phyloP scores from a whole-genome alignment of 495 filamentous ascomycete genomes.

The Durotheca rogersii region DNA sequence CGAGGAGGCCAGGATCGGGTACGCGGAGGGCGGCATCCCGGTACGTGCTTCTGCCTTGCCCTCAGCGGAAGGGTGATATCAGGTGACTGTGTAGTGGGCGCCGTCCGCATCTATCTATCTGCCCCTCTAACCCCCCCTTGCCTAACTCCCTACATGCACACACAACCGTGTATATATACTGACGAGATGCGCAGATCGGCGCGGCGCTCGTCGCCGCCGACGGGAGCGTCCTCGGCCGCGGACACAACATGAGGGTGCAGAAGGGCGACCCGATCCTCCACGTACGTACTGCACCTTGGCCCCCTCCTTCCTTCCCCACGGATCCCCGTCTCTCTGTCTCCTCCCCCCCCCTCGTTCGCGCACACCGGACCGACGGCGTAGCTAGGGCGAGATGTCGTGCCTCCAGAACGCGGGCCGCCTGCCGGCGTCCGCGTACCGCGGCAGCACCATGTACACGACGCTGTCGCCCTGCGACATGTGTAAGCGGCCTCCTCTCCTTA shows the following conservation, averaged over 20 bases:
- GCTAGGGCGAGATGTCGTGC: slow-evolving; percentile 78
- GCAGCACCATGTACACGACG: slow-evolving; percentile 82
- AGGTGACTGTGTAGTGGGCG: too few species aligned
- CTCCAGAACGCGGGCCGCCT: slow-evolving; percentile 78
- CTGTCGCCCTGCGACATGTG: slow-evolving; percentile 90
- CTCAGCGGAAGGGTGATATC: too few species aligned
- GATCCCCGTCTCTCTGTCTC: neutral
- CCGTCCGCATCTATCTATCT: neutral
- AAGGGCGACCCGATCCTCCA: slow-evolving; percentile 73
- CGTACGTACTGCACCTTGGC: slow-evolving; percentile 57
- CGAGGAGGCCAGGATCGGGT: slow-evolving; percentile 70
- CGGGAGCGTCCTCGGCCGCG: slow-evolving; percentile 73
- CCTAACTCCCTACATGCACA: neutral
- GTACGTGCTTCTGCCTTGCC: slow-evolving; percentile 35
- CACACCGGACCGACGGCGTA: neutral
- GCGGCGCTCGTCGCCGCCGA: slow-evolving; percentile 69
- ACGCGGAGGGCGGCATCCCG: slow-evolving; percentile 75
- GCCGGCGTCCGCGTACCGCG: slow-evolving; percentile 67
- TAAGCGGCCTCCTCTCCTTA: slow-evolving; percentile 36
- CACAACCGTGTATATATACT: too few species aligned
- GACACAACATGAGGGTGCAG: slow-evolving; percentile 81
- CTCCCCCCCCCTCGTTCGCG: neutral
- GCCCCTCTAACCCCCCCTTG: neutral
- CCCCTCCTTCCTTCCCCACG: neutral
- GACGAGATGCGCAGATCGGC: slow-evolving; percentile 56